Base-by-base conservation (phyloP, 2,329 filamentous ascomycete species). In the Neocatenulostroma microsporum region DNA sequence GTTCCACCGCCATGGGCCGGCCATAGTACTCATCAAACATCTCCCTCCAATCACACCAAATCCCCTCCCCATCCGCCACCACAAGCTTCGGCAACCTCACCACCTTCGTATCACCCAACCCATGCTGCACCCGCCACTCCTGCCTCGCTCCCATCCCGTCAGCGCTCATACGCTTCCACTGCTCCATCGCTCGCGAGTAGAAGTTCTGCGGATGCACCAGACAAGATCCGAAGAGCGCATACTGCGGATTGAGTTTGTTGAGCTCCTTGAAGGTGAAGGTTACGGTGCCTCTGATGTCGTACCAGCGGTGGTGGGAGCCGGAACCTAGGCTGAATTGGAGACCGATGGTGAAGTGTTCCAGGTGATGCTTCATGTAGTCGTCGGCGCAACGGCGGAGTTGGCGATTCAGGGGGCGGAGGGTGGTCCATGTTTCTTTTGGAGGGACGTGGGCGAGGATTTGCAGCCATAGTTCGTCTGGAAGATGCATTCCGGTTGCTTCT, bases 391-490 rank as follows among this genome's bases (percentile, higher is more conserved):
- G 17, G 9, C 30, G 33, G 18, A 47, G 46, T 30, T 35, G 34
- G 10, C 21, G 39, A 25, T 37, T 46, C 26, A 44, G 35, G 6
- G 30, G 24, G n/a, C 37, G 41, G 2, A 44, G 17, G 3, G 42
- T 42, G 18, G 38, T 34, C 46, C 48, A 52, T 23, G 53, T 37
- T 30, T 52, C 47, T 26, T 28, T n/a, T 1, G 44, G 36, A 3
- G 39, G 28, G 24, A 46, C 12, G 23, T 46, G 35, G 17, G 21
- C 29, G 35, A 49, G 40, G 36, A 52, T 51, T 11, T 49, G 41
- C 3, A 54, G 46, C 41, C 41, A 46, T 17, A 54, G 30, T 37
- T 54, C 51, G 35, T 46, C 37, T 15, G 50, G 50, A 21, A 54
- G 40, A 19, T 34, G 23, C 19, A n/a, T n/a, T n/a, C n/a, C n/a